Evolutionary conservation across 225 moss, liverwort and hornwort species (phyloP).

Genomic region (Bryum argenteum): DNA sequence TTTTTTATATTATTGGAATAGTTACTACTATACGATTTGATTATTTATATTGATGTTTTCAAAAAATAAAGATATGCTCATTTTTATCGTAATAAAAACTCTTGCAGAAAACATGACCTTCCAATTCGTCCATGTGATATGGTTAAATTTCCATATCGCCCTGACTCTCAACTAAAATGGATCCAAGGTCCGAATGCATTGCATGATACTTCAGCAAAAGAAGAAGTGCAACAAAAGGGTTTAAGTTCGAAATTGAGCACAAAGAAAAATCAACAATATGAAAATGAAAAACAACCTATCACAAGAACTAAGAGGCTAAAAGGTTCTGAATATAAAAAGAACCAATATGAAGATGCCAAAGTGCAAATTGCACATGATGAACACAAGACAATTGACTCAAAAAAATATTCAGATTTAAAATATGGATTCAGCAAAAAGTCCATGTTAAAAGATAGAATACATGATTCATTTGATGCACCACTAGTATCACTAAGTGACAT

Average conservation of each 20-base stretch:
- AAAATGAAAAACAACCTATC: background rate
- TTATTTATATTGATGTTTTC: too few relatives aligned
- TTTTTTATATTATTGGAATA: background rate
- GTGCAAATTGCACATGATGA: background rate
- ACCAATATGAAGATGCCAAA: background rate
- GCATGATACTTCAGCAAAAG: conserved; percentile 8
- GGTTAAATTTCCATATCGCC: conserved; percentile 50
- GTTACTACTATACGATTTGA: background rate
- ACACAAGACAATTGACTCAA: background rate
- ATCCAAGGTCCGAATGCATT: background rate
- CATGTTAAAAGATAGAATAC: background rate
- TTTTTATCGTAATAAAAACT: background rate
- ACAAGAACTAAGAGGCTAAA: background rate
- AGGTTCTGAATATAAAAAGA: background rate
- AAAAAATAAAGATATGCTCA: too few relatives aligned
- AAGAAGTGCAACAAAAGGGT: background rate
- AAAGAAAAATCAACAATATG: background rate
- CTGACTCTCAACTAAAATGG: conserved; percentile 28
- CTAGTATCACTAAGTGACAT: conserved; percentile 36
- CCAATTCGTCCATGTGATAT: conserved; percentile 41
- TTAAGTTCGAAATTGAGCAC: background rate
- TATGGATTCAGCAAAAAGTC: background rate
- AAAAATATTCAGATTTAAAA: background rate
- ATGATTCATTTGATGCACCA: conserved; percentile 17
- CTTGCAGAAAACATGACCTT: conserved; percentile 41